Percentiles rank a stretch among this genome's conserved stretches.
phyloP scores from a whole-genome alignment of 768 basidiomycete genomes.

The Psilocybe cyanescens region DNA sequence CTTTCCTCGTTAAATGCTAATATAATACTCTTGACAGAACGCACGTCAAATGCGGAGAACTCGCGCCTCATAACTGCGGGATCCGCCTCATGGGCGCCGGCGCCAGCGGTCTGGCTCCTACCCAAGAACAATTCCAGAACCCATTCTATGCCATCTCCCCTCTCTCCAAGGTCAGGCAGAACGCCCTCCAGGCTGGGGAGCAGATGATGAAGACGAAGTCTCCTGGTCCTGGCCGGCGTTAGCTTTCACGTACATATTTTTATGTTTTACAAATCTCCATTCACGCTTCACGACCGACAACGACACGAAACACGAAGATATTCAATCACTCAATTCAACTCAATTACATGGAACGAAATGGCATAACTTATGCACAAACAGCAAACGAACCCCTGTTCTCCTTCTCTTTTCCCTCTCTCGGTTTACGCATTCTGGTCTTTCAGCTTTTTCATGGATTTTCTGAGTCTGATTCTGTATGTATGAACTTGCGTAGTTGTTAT shows the following conservation, averaged over 20 bases:
- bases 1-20: background rate
- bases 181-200: slow-evolving; percentile 34
- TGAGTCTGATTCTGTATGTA: background rate
- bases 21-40: slow-evolving; percentile 37
- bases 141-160: slow-evolving; percentile 39
- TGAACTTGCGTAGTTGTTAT: background rate
- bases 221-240: slow-evolving; percentile 22
- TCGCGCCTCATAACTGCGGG: slow-evolving; percentile 81
- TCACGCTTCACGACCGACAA: slow-evolving; percentile 5
- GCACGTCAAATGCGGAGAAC: slow-evolving; percentile 88
- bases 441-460: background rate
- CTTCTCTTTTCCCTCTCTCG: background rate
- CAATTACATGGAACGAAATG: background rate
- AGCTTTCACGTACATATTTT: background rate
- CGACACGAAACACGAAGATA: background rate
- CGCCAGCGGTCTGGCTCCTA: slow-evolving; percentile 3
- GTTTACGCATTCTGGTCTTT: background rate
- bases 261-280: background rate
- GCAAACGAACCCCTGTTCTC: background rate
- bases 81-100: slow-evolving; percentile 37
- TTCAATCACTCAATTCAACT: background rate
- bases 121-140: slow-evolving; percentile 16
- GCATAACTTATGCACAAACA: slow-evolving; percentile 11
- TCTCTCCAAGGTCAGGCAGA: slow-evolving; percentile 43
- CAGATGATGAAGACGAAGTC: slow-evolving; percentile 30